Base-by-base conservation (phyloP, 805 yeast species). In the Candida ulmi region DNA sequence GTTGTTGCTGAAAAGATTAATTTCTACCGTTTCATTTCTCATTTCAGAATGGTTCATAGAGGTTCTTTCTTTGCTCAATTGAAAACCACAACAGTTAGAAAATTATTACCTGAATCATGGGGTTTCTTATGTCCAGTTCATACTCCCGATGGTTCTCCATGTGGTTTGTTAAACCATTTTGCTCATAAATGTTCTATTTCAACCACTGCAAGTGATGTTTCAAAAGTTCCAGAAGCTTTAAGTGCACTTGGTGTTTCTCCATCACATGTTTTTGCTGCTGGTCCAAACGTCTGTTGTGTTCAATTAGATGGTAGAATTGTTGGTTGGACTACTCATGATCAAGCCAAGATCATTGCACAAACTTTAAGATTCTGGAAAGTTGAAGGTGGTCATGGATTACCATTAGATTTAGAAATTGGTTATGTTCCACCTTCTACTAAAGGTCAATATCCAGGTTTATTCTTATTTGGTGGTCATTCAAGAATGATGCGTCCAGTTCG, bases 91-190 rank as follows among this genome's bases (percentile, higher is more conserved):
- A 84, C 98, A 1, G 99, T 93, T 36, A 80, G 99, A 71, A 93
- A 93, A 63, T 71, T 93, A 54, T 74, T 93, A 42, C 99, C 99
- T 1, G 99, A 93, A 63, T 86, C 96, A 1, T 93, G 99, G 99
- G 99, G 99, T 3, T 93, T 93, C 76, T 67, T 93, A 53, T 93
- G 99, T 68, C 99, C 99, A 11, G 99, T 93, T 18, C 99, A 93
- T 64, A 93, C 99, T 12, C 99, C 99, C 6, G 99, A 93, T 83
- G 99, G 99, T 54, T 85, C 98, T 37, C 99, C 99, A 17, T 93
- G 99, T 80, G 99, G 99, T 70, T 72, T 93, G 61, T 71, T 93
- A 57, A 93, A 93, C 66, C 99, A 93, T 73, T 80, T 93, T 68
- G 83, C 98, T 9, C 97, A 93, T 67, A 88, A 87, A 64, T 93